A percentile compares a stretch with the other conserved stretches of the same genome.
Conservation (phyloP, 257 asterid genomes). For the Nicotiana paniculata region DNA sequence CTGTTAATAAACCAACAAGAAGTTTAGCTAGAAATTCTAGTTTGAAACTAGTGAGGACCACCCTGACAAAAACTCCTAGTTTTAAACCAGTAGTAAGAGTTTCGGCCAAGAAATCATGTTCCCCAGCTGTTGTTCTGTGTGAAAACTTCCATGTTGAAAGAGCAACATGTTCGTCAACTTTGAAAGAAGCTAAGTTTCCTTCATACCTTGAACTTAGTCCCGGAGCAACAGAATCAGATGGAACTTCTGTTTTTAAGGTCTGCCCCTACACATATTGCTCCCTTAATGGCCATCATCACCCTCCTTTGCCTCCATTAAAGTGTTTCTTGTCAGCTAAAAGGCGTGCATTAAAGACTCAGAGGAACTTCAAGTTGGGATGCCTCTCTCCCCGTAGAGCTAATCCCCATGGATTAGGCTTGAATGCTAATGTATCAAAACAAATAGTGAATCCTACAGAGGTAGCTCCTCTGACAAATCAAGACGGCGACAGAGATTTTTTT, state of each 20-base stretch:
- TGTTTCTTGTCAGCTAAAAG: constrained; percentile 59
- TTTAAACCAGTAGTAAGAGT: constrained; percentile 48
- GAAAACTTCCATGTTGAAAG: constrained; percentile 33
- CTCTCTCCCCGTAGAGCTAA: constrained; percentile 40
- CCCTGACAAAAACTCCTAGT: constrained; percentile 49
- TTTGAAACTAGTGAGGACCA: constrained; percentile 32
- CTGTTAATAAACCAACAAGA: constrained; percentile 27
- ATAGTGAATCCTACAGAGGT: neutral
- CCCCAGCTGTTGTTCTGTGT: constrained; percentile 27
- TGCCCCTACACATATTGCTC: constrained; percentile 83
- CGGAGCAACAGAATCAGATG: constrained; percentile 59
- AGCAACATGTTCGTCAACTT: constrained; percentile 76
- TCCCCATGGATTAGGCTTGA: neutral
- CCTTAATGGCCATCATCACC: constrained; percentile 78
- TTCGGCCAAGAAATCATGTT: constrained; percentile 26
- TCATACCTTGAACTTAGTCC: constrained; percentile 44
- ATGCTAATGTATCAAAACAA: neutral
- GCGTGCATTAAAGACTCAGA: constrained; percentile 49
- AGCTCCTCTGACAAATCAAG: constrained; percentile 22
- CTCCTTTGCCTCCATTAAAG: constrained; percentile 64
- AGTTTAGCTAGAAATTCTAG: constrained; percentile 26
- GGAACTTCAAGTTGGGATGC: constrained; percentile 43
- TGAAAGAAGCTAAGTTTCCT: constrained; percentile 73
- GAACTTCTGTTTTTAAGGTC: constrained; percentile 59
- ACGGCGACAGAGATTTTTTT: constrained; percentile 30